Base-by-base conservation (phyloP, 331 rosid species). In the Acacia pycnantha region DNA sequence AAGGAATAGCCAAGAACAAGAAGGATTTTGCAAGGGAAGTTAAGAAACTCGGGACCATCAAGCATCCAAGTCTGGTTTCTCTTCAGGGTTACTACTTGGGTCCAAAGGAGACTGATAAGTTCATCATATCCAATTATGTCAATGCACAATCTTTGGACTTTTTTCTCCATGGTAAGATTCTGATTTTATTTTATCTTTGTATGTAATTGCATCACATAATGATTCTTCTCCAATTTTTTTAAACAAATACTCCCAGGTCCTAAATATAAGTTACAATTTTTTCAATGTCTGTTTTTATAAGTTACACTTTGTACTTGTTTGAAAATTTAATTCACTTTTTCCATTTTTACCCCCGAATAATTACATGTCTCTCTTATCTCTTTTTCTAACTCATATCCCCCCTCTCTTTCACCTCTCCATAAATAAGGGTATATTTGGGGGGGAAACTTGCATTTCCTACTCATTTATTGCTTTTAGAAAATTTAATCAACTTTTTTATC, bases 21-120 rank as follows among this genome's bases (percentile, higher is more conserved):
- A 91, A 91, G 79, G 97, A 93, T 81, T 90, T 93, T 77, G 86
- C 94, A 6, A 87, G 97, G 83, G 97, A 93, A 84, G 80, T 89
- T 1, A 89, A 84, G 86, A 93, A 93, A 90, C 98, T 93, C 8
- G 97, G 97, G 67, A 85, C 83, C 47, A 91, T 91, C 82, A 92
- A 88, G 81, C 98, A 91, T 85, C 97, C 94, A 0, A 93, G 81
- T 81, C 78, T 91, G 69, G 92, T 93, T 78, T 89, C 94, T 37
- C n/a, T 93, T 74, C 91, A 77, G 76, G 98, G 98, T 64, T 91
- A 89, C 89, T 93, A 91, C 76, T 72, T 89, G 82, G 97, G 94
- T 27, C 92, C 93, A 26, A 86, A 77, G 84, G 98, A 91, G 77
- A 93, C 87, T 27, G 98, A 93, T 80, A 93, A 90, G 51, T 82